These are phyloP conservation scores for Phialophora tarda DNA, from an alignment of 2,329 filamentous ascomycete genomes.

Conservation along the genomic window DNA sequence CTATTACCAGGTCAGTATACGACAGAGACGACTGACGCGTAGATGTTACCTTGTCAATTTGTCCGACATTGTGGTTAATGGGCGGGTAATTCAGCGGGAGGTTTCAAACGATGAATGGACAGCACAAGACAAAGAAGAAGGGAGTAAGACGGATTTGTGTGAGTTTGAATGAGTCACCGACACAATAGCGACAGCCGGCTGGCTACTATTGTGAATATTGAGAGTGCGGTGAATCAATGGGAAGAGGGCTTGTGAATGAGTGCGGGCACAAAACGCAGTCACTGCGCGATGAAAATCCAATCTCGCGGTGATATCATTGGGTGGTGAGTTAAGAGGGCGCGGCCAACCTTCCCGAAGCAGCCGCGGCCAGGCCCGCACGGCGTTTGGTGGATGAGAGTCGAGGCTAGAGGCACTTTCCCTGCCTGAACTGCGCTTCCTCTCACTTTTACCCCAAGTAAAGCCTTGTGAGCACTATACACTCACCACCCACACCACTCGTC, in stretches of 20 bases:
- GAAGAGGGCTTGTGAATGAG: slow-evolving; percentile 23
- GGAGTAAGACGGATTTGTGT: background rate
- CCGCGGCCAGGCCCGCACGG: background rate
- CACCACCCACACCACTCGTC: slow-evolving; percentile 27
- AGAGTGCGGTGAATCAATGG: slow-evolving; percentile 28
- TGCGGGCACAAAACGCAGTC: slow-evolving; percentile 12
- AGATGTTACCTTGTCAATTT: slow-evolving; percentile 84
- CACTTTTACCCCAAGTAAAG: slow-evolving; percentile 24
- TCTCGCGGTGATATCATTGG: slow-evolving; percentile 30
- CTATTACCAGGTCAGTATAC: slow-evolving; percentile 54
- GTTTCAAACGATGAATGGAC: background rate
- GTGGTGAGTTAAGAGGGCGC: background rate
- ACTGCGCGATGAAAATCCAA: slow-evolving; percentile 25
- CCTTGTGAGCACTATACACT: slow-evolving; percentile 31
- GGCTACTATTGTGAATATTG: slow-evolving; percentile 22
- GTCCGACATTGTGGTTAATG: slow-evolving; percentile 73
- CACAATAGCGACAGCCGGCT: slow-evolving; percentile 24
- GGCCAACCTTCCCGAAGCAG: slow-evolving; percentile 8
- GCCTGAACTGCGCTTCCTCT: slow-evolving; percentile 18
- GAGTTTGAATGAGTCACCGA: slow-evolving; percentile 21
- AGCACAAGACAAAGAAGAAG: background rate
- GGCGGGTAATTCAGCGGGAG: background rate
- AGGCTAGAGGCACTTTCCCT: background rate
- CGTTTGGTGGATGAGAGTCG: background rate
- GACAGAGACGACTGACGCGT: slow-evolving; percentile 35